Evolutionary conservation across 2,329 filamentous ascomycete genomes (phyloP).

Genomic region (Cladosporium oxysporum): DNA sequence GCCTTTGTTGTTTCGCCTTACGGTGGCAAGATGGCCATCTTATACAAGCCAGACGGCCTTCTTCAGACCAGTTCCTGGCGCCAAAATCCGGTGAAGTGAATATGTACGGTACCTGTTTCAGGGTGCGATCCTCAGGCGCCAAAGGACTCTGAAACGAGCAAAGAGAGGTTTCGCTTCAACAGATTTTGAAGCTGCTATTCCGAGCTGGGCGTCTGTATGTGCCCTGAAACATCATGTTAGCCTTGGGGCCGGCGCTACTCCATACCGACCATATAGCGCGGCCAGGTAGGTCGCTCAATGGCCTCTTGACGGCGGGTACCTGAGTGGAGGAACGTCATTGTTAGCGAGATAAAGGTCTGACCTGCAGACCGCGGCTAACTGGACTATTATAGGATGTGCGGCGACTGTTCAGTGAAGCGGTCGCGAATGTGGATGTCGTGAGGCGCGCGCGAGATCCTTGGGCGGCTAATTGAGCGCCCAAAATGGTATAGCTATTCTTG

Average conservation of each 20-base stretch:
- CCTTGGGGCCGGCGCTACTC: slow-evolving; percentile 26
- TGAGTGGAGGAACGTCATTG: slow-evolving; percentile 26
- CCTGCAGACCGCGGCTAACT: slow-evolving; percentile 34
- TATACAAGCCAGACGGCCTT: slow-evolving; percentile 25
- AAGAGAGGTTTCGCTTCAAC: not conserved
- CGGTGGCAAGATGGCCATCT: slow-evolving; percentile 22
- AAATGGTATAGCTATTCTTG: slow-evolving; percentile 5
- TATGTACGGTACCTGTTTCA: slow-evolving; percentile 7
- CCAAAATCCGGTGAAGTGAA: slow-evolving; percentile 1
- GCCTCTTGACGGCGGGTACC: slow-evolving; percentile 24
- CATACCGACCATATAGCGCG: slow-evolving; percentile 12
- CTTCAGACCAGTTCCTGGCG: slow-evolving; percentile 18
- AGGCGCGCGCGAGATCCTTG: slow-evolving; percentile 9
- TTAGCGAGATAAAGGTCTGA: slow-evolving; percentile 23
- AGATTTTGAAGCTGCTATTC: not conserved
- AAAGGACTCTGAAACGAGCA: slow-evolving; percentile 25
- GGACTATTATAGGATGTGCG: slow-evolving; percentile 1
- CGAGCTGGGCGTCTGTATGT: not conserved
- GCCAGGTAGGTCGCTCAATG: slow-evolving; percentile 24
- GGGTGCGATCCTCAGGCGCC: not conserved
- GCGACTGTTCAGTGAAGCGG: not conserved
- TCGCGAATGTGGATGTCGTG: not conserved
- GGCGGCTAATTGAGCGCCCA: slow-evolving; percentile 16
- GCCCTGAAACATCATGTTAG: slow-evolving; percentile 21
- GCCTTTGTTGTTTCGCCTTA: slow-evolving; percentile 16